Evolutionary conservation across 2,329 filamentous ascomycete genomes (phyloP), one percentile per base, ranked within the genome.

Genomic region (Penicillium sp.): DNA sequence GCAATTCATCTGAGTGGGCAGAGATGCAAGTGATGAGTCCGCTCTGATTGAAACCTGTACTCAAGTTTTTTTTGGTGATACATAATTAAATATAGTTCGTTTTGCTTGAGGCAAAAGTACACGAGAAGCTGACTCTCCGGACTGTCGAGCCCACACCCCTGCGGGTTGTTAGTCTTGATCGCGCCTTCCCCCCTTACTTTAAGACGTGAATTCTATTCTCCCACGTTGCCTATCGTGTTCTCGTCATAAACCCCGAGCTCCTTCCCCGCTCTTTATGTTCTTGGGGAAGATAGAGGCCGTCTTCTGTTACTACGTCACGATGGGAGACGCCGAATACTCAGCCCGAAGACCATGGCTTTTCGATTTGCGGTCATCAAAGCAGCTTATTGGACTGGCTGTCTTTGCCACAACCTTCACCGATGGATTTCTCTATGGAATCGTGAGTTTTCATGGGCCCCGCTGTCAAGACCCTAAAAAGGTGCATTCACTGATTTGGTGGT

Each of bases 391-490:
- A 4, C 24, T 53, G 3, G 45, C 45, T 21, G 39, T 53, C 24
- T 53, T 53, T 10, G 41, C 40, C 2, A 53, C 50, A 5, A 53
- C 50, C 1, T 53, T 53, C 21, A 48, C 50, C n/a, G 50, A 53
- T 44, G 50, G 45, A 14, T 53, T 53, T 7, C 50, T 53, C 11
- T 53, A 53, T 16, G 50, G 50, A n/a, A 53, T 49, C 10, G 45
- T 53, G 36, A 21, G 50, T 44, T 1, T 1, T 8, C 9, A 5
- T 5, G 32, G 2, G 9, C 3, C 10, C 16, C 9, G 5, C 11
- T 4, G 9, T 44, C 4, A 2, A 39, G 9, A 18, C 18, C 18
- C 4, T 3, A 18, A 1, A 14, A 10, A 21, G 10, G 16, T 10
- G n/a, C 6, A 6, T 40, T 40, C 3, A 22, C 36, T 52, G 24